Evolutionary conservation across 306 rosid species (phyloP), one percentile per base, ranked within the genome.

Genomic region (Oemleria cerasiformis): DNA sequence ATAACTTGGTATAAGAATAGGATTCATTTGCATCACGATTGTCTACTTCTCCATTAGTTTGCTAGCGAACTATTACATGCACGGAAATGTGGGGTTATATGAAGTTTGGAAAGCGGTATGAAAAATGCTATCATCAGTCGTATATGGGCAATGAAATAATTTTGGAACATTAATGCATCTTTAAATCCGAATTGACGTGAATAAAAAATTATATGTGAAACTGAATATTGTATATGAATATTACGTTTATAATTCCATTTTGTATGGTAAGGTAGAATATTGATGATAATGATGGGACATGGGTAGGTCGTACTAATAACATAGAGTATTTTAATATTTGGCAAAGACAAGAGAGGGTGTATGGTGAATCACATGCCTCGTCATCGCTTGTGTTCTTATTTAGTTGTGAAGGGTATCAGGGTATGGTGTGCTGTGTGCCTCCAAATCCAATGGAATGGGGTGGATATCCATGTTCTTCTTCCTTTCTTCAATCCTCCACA

Each of bases 361-460:
- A 77, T 61, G 48, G 77, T 57, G 47, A 87, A 70, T 87, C 97
- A 86, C 89, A 90, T 85, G 89, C 78, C 74, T 73, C 36, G 36
- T 30, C 36, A 30, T 30, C 36, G 3, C 36, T 30, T 85, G 12
- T 73, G 75, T 71, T 79, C 71, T 88, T 82, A 83, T 92, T 85
- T 79, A 80, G 82, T 82, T 81, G 58, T 51, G 82, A 72, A 62
- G 51, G 20, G 43, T 2, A 5, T 50, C 80, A 64, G 84, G 9
- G 61, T 11, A 34, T 23, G 61, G 64, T 59, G 21, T 59, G 21
- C 64, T 34, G 64, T 17, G 47, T 61, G 66, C 47, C 45, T 84
- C 80, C 71, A 57, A 70, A 42, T 57, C 65, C 74, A 75, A 76
- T 79, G 87, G 73, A 84, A 71, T 79, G 68, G 86, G 86, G 84